Percentiles rank a stretch among this genome's conserved stretches.
phyloP scores from a whole-genome alignment of 2,329 filamentous ascomycete species.

The Nigrospora oryzae region DNA sequence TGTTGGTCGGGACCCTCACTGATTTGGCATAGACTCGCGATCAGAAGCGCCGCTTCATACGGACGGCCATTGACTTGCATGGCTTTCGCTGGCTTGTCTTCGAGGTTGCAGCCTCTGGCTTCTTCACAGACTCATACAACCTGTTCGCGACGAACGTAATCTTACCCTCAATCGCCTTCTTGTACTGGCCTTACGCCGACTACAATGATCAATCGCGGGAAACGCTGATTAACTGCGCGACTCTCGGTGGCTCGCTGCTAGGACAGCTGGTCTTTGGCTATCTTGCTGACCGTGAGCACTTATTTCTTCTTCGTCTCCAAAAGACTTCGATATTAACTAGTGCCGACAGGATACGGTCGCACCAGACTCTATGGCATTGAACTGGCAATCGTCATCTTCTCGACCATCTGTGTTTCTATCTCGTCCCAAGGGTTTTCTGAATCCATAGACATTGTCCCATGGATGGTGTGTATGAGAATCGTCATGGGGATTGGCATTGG shows the following conservation, averaged over 20 bases:
- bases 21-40: no score
- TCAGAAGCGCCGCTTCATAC: no score
- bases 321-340: no score
- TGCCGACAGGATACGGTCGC: background rate
- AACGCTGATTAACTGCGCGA: no score
- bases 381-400: conserved; percentile 1
- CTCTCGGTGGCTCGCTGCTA: no score
- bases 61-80: conserved; percentile 3
- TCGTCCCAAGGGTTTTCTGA: no score
- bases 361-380: conserved; percentile 2
- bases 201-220: no score
- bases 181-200: conserved; percentile 4
- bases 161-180: conserved; percentile 9
- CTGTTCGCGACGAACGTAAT: conserved; percentile 20
- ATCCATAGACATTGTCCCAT: no score
- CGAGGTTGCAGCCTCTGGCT: conserved; percentile 16
- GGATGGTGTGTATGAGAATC: no score
- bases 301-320: no score
- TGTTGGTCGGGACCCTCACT: no score
- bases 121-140: conserved; percentile 26
- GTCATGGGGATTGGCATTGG: no score
- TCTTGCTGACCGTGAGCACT: background rate
- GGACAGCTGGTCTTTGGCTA: background rate
- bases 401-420: background rate
- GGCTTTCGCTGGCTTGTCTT: conserved; percentile 15